phyloP scores from a whole-genome alignment of 1,139 yeast species.

The Blastobotrys ciferrii region DNA sequence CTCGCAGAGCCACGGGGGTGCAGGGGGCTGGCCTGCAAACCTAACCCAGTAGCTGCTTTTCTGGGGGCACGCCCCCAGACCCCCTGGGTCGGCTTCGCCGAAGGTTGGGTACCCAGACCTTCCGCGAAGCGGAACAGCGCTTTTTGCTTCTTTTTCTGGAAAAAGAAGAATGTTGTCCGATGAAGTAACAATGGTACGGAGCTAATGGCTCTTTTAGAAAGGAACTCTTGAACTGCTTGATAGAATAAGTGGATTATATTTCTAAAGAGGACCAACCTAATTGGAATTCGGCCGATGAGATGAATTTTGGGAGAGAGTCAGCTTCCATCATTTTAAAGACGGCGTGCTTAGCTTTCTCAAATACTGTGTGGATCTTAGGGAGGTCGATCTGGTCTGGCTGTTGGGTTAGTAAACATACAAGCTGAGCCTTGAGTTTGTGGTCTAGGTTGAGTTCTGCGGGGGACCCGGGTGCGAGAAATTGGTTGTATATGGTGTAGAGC shows the following conservation, averaged over 20 bases:
- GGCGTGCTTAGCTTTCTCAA: conserved; percentile 23
- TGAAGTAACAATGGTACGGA: too few relatives aligned
- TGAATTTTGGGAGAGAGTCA: conserved; percentile 73
- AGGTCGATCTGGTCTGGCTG: conserved; percentile 26
- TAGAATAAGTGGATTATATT: background rate
- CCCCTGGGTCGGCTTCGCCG: too few relatives aligned
- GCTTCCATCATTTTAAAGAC: conserved; percentile 62
- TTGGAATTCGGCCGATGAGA: conserved; percentile 41
- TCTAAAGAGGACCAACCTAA: background rate
- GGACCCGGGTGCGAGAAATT: conserved; percentile 67
- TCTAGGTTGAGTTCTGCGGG: conserved; percentile 73
- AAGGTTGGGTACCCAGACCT: too few relatives aligned
- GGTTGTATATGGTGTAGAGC: conserved; percentile 65
- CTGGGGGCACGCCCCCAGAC: too few relatives aligned
- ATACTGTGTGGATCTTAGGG: conserved; percentile 39
- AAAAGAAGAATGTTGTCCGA: too few relatives aligned
- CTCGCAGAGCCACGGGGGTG: too few relatives aligned
- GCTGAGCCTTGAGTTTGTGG: conserved; percentile 50
- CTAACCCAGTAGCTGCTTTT: too few relatives aligned
- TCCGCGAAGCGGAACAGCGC: too few relatives aligned
- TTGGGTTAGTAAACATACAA: conserved; percentile 36
- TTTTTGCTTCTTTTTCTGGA: too few relatives aligned
- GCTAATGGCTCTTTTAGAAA: too few relatives aligned
- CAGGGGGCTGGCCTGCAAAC: too few relatives aligned
- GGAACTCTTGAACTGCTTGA: background rate